Percentiles rank a stretch among this genome's conserved stretches.
Evolutionary conservation across 495 filamentous ascomycete species (phyloP).

Genomic region (Schizothecium vesticola): DNA sequence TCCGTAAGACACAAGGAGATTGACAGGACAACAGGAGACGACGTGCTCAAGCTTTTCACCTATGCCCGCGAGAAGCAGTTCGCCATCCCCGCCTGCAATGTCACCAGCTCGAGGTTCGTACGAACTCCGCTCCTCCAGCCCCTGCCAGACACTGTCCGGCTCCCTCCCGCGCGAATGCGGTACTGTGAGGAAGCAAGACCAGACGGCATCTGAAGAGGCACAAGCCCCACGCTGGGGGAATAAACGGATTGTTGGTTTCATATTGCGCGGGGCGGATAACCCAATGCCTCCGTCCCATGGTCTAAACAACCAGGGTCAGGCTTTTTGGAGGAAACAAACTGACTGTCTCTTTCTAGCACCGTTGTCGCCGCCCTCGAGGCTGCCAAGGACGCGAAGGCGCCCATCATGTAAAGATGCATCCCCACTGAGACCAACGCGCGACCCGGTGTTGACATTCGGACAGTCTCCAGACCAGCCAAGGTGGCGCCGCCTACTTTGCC

Average conservation of each 20-base stretch:
- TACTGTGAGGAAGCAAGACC: neutral
- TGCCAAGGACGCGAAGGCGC: slow-evolving; percentile 79
- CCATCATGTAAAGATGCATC: slow-evolving; percentile 55
- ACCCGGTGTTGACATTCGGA: slow-evolving; percentile 4
- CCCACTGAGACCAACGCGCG: neutral
- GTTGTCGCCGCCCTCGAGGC: slow-evolving; percentile 87
- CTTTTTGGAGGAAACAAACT: neutral
- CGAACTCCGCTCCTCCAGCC: neutral
- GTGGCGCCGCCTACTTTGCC: slow-evolving; percentile 90
- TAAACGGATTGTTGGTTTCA: neutral
- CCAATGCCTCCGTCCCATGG: neutral
- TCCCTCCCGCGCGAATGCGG: neutral
- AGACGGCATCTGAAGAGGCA: neutral
- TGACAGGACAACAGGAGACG: slow-evolving; percentile 5
- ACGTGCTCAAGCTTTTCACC: slow-evolving; percentile 62
- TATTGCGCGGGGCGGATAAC: neutral
- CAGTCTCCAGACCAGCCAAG: slow-evolving; percentile 46
- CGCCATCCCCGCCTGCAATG: slow-evolving; percentile 81
- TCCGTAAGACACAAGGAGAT: neutral
- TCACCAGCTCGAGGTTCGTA: slow-evolving; percentile 56
- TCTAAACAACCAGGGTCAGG: neutral
- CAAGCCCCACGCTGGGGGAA: neutral
- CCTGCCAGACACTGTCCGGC: neutral
- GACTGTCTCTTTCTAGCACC: slow-evolving; percentile 56
- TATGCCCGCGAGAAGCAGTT: slow-evolving; percentile 79